Evolutionary conservation across 306 rosid genomes (phyloP).

Genomic region (Ochetophila trinervis): DNA sequence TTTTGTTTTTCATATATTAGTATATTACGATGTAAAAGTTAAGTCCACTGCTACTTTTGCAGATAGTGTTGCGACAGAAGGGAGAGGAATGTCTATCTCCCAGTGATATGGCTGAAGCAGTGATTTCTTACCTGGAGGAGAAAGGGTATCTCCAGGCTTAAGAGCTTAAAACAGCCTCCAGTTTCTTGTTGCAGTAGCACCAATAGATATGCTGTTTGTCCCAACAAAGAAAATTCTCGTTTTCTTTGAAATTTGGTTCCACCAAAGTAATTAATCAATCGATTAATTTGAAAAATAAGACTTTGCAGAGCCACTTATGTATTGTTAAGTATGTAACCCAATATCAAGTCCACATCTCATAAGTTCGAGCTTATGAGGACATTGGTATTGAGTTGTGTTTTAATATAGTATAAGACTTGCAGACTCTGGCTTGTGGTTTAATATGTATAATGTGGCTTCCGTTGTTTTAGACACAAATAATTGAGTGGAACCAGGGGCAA

Average conservation of each 20-base stretch:
- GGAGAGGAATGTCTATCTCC: slow-evolving; percentile 53
- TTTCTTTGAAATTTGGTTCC: slow-evolving; percentile 43
- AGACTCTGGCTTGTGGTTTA: no score
- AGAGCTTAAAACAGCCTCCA: slow-evolving; percentile 29
- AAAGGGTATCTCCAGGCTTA: slow-evolving; percentile 63
- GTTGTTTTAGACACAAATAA: slow-evolving; percentile 23
- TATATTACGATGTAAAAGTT: slow-evolving; percentile 7
- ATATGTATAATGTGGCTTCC: slow-evolving; percentile 2
- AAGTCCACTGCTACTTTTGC: slow-evolving; percentile 24
- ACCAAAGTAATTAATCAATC: slow-evolving; percentile 14
- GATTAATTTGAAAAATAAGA: slow-evolving; percentile 2
- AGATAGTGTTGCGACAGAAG: slow-evolving; percentile 70
- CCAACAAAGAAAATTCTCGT: slow-evolving; percentile 63
- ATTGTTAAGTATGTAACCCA: no score
- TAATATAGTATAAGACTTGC: no score
- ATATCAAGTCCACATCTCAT: no score
- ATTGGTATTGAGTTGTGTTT: no score
- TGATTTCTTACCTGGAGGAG: slow-evolving; percentile 74
- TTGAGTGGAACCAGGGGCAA: slow-evolving; percentile 25
- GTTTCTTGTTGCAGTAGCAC: slow-evolving; percentile 18
- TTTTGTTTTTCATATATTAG: not conserved
- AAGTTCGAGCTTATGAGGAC: no score
- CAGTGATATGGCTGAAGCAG: slow-evolving; percentile 54
- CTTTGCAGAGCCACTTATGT: not conserved
- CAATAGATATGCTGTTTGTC: slow-evolving; percentile 22